phyloP scores from a whole-genome alignment of 805 yeast genomes.

The Isabelozyma gotoi region DNA sequence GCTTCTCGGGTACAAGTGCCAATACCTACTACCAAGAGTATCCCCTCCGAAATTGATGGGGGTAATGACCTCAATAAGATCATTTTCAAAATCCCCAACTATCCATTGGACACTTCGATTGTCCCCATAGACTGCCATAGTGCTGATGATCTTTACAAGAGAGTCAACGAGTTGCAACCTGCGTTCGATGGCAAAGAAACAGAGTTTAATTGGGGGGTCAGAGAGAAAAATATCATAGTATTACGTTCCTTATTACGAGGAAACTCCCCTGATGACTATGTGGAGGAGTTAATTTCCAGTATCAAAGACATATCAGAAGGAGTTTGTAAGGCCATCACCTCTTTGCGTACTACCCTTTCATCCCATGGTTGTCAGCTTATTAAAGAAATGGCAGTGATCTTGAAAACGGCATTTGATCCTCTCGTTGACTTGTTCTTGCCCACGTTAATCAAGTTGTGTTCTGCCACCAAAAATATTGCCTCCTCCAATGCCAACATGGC shows the following conservation, averaged over 20 bases:
- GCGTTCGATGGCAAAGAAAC: constrained; percentile 74
- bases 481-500: constrained; percentile 57
- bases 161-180: constrained; percentile 17
- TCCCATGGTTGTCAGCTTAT: constrained; percentile 72
- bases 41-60: constrained; percentile 1
- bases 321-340: constrained; percentile 61
- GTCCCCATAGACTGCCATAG: constrained; percentile 25
- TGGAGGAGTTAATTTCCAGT: constrained; percentile 35
- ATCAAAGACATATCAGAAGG: constrained; percentile 45
- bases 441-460: constrained; percentile 50
- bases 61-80: constrained; percentile 10
- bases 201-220: constrained; percentile 77
- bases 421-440: constrained; percentile 51
- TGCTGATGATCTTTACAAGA: constrained; percentile 16
- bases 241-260: constrained; percentile 65
- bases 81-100: constrained; percentile 24
- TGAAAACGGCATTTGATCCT: constrained; percentile 43
- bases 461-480: constrained; percentile 64
- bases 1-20: neutral
- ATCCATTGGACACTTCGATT: constrained; percentile 39
- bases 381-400: constrained; percentile 57
- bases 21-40: neutral
- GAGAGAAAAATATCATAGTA: constrained; percentile 63
- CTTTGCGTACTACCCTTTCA: constrained; percentile 83
- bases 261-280: constrained; percentile 39